A percentile compares a stretch with the other conserved stretches of the same genome.
phyloP scores from a whole-genome alignment of 2,329 filamentous ascomycete genomes.

The Chaetomium globosum region DNA sequence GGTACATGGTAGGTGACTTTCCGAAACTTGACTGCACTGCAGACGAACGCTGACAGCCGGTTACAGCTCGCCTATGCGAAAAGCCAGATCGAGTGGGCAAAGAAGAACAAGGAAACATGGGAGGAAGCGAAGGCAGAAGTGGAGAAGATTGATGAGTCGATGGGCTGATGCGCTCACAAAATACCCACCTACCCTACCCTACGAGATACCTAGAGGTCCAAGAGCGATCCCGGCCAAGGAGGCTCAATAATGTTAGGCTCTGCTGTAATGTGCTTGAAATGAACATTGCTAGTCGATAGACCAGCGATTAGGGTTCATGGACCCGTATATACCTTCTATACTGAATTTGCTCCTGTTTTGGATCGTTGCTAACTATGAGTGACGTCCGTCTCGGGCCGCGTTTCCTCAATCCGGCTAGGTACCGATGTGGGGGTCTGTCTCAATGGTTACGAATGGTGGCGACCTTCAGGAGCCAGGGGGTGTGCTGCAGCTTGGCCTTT shows the following conservation, averaged over 20 bases:
- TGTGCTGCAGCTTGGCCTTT: not conserved
- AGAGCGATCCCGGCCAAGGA: not conserved
- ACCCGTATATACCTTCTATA: not conserved
- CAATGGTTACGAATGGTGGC: too few species aligned
- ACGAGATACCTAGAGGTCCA: not conserved
- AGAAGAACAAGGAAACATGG: constrained; percentile 88
- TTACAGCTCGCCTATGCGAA: constrained; percentile 83
- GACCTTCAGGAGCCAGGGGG: too few species aligned
- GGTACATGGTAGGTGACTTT: constrained; percentile 80
- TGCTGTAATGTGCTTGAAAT: constrained; percentile 22
- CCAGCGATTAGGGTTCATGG: not conserved
- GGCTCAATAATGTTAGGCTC: constrained; percentile 1
- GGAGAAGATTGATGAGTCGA: constrained; percentile 76
- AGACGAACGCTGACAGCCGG: constrained; percentile 8
- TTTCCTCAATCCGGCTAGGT: too few species aligned
- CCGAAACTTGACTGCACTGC: not conserved
- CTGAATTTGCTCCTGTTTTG: not conserved
- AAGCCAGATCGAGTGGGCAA: constrained; percentile 92
- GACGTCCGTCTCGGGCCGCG: not conserved
- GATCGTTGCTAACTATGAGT: not conserved
- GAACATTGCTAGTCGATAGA: constrained; percentile 4
- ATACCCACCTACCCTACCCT: not conserved
- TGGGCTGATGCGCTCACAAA: constrained; percentile 21
- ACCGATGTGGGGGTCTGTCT: too few species aligned
- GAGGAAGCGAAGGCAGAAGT: constrained; percentile 87